Evolutionary conservation across 2,329 filamentous ascomycete species (phyloP).

Genomic region (Leptographium flavum): DNA sequence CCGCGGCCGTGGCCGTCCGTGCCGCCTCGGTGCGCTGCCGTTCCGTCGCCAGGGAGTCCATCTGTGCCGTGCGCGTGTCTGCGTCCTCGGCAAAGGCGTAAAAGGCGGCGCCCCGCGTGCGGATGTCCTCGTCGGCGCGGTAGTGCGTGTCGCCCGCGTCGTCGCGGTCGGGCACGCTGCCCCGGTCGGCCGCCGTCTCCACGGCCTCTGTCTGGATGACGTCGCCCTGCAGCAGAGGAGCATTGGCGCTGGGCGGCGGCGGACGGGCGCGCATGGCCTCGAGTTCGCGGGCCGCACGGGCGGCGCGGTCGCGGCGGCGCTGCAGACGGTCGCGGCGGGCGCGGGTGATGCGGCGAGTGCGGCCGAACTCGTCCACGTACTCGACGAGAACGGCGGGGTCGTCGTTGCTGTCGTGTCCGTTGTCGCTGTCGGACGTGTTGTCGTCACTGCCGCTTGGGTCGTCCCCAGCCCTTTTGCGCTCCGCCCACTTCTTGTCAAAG

Average conservation of each 20-base stretch:
- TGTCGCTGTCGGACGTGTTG: conserved; percentile 29
- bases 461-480: conserved; percentile 42
- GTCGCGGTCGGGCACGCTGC: conserved; percentile 47
- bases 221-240: conserved; percentile 69
- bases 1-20: conserved; percentile 38
- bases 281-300: conserved; percentile 40
- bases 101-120: conserved; percentile 81
- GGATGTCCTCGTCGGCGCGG: conserved; percentile 68
- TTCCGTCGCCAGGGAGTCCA: conserved; percentile 57
- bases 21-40: conserved; percentile 53
- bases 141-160: conserved; percentile 58
- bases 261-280: conserved; percentile 57
- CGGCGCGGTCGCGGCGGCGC: conserved; percentile 34
- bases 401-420: conserved; percentile 71
- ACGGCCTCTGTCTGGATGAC: conserved; percentile 75
- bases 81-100: conserved; percentile 81
- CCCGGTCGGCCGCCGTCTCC: conserved; percentile 53
- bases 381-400: conserved; percentile 53
- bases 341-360: conserved; percentile 58
- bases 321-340: conserved; percentile 52
- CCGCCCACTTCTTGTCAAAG: conserved; percentile 93
- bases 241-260: conserved; percentile 35
- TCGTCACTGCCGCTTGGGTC: conserved; percentile 26
- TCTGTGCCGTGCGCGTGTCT: conserved; percentile 50
- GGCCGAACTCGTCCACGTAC: conserved; percentile 83